Conservation (phyloP, 2,329 filamentous ascomycete genomes). For the Pseudogymnoascus sp. region DNA sequence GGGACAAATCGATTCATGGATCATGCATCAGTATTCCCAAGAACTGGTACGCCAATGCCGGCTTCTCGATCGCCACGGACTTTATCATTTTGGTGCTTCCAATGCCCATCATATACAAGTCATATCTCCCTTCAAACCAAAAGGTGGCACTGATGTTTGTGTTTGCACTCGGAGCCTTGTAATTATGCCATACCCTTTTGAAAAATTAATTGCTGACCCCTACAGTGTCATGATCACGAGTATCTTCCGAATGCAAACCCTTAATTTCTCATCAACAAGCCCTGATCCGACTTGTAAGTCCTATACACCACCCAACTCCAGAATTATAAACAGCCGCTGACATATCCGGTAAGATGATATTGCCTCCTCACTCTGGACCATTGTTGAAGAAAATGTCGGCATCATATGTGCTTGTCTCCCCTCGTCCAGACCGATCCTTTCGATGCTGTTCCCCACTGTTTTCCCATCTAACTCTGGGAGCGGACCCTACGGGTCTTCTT, state of each 20-base stretch:
- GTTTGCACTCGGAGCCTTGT: slow-evolving; percentile 34
- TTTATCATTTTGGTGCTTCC: slow-evolving; percentile 30
- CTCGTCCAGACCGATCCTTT: slow-evolving; percentile 30
- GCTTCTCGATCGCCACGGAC: slow-evolving; percentile 32
- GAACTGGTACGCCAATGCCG: slow-evolving; percentile 44
- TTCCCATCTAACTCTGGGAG: slow-evolving; percentile 16
- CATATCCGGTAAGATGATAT: slow-evolving; percentile 20
- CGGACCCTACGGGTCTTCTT: neutral
- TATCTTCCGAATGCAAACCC: slow-evolving; percentile 30
- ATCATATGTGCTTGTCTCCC: slow-evolving; percentile 36
- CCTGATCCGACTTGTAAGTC: slow-evolving; percentile 19
- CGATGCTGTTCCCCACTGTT: slow-evolving; percentile 19
- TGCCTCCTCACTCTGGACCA: slow-evolving; percentile 32
- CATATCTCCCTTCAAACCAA: slow-evolving; percentile 28
- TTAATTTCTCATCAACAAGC: slow-evolving; percentile 21
- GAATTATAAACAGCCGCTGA: neutral
- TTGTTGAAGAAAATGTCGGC: slow-evolving; percentile 31
- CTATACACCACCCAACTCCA: neutral
- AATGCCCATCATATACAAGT: slow-evolving; percentile 28
- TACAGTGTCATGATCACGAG: slow-evolving; percentile 26
- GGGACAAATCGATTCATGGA: slow-evolving; percentile 37
- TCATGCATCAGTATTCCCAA: slow-evolving; percentile 40
- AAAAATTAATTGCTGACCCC: neutral
- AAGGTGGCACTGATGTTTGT: slow-evolving; percentile 42
- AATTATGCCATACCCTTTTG: slow-evolving; percentile 5